These are phyloP conservation scores for Detonula confervacea DNA, from an alignment of 352 stramenopile species.

Conservation along the genomic window DNA sequence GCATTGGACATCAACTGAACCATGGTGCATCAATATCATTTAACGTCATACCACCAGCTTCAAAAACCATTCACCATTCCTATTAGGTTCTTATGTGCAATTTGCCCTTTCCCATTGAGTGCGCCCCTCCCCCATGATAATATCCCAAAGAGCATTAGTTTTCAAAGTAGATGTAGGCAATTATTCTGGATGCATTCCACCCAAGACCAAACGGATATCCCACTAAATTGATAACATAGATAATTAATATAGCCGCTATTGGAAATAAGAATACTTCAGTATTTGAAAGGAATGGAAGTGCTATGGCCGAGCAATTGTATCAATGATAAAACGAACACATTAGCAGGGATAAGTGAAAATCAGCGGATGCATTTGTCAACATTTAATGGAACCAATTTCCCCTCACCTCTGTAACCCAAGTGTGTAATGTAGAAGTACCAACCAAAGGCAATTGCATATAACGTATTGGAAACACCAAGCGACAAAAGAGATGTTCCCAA, in stretches of 20 bases:
- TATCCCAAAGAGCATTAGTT: slow-evolving; percentile 42
- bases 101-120: too few species aligned
- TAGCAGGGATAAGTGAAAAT: slow-evolving; percentile 8
- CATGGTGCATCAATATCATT: too few species aligned
- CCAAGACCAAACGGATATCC: slow-evolving; percentile 81
- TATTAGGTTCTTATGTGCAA: too few species aligned
- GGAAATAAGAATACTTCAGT: slow-evolving; percentile 86
- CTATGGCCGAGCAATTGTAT: slow-evolving; percentile 22
- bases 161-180: slow-evolving; percentile 81
- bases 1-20: too few species aligned
- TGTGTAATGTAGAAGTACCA: slow-evolving; percentile 99
- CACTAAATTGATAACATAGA: slow-evolving; percentile 78
- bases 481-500: slow-evolving; percentile 89
- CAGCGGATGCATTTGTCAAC: background rate
- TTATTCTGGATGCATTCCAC: slow-evolving; percentile 78
- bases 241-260: slow-evolving; percentile 69
- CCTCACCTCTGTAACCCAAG: slow-evolving; percentile 89
- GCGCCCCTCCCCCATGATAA: too few species aligned
- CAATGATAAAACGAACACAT: background rate
- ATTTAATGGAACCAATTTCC: slow-evolving; percentile 3
- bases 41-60: too few species aligned
- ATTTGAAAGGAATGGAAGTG: slow-evolving; percentile 81
- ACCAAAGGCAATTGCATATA: slow-evolving; percentile 93
- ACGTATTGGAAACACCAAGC: slow-evolving; percentile 91
- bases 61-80: too few species aligned